phyloP scores from a whole-genome alignment of 345 rosid genomes.

The Passiflora organensis region DNA sequence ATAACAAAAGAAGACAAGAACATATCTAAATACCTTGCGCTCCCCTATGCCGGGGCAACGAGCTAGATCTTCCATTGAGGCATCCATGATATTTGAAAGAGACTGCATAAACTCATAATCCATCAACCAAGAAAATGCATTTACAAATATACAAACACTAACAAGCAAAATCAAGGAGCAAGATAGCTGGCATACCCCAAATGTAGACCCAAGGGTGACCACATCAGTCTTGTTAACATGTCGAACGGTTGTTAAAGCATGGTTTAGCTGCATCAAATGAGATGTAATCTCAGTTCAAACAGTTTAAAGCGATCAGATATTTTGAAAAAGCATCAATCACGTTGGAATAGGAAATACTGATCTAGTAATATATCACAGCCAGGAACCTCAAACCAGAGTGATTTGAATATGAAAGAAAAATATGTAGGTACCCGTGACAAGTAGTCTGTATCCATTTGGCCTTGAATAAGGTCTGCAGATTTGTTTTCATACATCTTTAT shows the following conservation, averaged over 20 bases:
- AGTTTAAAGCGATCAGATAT: neutral
- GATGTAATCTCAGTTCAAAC: conserved; percentile 13
- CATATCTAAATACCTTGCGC: conserved; percentile 55
- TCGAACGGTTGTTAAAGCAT: conserved; percentile 72
- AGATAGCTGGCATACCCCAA: conserved; percentile 51
- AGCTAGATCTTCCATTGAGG: conserved; percentile 92
- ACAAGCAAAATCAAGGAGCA: neutral
- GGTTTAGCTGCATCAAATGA: conserved; percentile 47
- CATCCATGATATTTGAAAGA: conserved; percentile 79
- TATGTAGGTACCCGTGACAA: conserved; percentile 55
- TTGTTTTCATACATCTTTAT: conserved; percentile 91
- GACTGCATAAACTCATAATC: conserved; percentile 43
- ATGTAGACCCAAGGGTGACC: conserved; percentile 92
- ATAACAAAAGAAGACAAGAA: neutral
- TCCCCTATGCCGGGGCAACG: conserved; percentile 95
- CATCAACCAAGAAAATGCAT: neutral
- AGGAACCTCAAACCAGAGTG: neutral
- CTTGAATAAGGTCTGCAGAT: conserved; percentile 92
- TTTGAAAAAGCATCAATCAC: neutral
- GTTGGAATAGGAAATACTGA: neutral
- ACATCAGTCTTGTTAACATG: conserved; percentile 91
- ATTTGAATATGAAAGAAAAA: neutral
- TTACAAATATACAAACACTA: neutral
- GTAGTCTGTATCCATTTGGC: conserved; percentile 89
- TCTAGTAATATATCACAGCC: neutral